Conservation (phyloP, 2,329 filamentous ascomycete species). For the Colletotrichum lini region DNA sequence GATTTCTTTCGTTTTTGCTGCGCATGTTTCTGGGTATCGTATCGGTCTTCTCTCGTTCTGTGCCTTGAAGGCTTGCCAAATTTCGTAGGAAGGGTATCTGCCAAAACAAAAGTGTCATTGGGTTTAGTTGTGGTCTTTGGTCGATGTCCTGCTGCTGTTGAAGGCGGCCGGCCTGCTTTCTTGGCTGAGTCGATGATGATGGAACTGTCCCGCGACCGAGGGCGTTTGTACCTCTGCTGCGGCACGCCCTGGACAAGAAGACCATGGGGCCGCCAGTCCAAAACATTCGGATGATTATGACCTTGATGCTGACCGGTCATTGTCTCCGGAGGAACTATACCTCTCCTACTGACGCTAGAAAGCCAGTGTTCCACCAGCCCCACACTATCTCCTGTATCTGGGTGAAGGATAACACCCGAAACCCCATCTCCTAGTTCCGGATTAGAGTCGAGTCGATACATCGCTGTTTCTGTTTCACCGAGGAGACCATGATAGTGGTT, state of each 20-base stretch:
- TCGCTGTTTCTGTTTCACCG: neutral
- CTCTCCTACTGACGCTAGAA: constrained; percentile 21
- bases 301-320: neutral
- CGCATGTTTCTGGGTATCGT: constrained; percentile 59
- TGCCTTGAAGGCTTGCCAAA: constrained; percentile 68
- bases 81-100: constrained; percentile 1
- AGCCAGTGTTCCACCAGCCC: constrained; percentile 35
- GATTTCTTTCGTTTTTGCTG: constrained; percentile 38
- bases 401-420: neutral
- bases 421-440: neutral
- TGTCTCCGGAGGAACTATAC: neutral
- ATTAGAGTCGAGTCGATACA: neutral
- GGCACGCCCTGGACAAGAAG: neutral
- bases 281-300: neutral
- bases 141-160: neutral
- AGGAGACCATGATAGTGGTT: neutral
- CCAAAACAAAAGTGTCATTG: neutral
- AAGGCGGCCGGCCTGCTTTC: too few relatives aligned
- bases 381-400: neutral
- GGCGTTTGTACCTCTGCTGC: constrained; percentile 20
- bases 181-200: constrained; percentile 41
- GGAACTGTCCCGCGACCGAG: constrained; percentile 36
- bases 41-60: constrained; percentile 70
- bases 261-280: constrained; percentile 24
- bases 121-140: neutral